These are phyloP conservation scores for Micractinium sp. DNA, from an alignment of 139 green algal species.

Conservation along the genomic window DNA sequence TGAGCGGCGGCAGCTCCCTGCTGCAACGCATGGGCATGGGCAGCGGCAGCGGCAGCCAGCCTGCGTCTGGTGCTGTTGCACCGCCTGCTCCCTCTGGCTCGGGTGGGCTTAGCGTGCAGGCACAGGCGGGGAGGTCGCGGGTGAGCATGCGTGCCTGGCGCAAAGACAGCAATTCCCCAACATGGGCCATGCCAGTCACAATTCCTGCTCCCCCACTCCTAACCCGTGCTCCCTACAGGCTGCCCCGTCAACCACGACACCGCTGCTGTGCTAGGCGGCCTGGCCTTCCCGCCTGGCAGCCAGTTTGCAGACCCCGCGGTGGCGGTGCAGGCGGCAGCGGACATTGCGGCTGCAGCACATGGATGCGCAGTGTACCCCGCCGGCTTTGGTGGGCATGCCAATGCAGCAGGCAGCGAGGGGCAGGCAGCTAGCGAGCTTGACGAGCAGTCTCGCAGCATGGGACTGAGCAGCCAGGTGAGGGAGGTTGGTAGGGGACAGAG, in stretches of 20 bases:
- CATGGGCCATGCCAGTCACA: background rate
- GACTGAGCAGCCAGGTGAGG: background rate
- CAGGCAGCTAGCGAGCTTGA: background rate
- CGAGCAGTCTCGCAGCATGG: background rate
- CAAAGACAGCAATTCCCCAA: background rate
- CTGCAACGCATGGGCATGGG: slow-evolving; percentile 9
- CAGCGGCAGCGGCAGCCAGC: background rate
- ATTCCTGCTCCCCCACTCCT: background rate
- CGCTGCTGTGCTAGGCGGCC: background rate
- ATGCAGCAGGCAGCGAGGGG: background rate
- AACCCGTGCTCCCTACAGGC: background rate
- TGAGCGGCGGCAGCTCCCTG: slow-evolving; percentile 1
- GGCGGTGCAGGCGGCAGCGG: background rate
- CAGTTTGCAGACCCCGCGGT: slow-evolving; percentile 3
- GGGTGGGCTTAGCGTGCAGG: background rate
- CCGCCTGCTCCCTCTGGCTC: background rate
- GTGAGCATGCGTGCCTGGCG: background rate
- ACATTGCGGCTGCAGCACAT: background rate
- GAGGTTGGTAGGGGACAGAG: too few species aligned
- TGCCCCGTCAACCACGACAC: slow-evolving; percentile 31
- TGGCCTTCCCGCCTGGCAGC: slow-evolving; percentile 17
- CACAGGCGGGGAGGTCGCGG: background rate
- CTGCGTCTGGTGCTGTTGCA: background rate
- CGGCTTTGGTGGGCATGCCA: background rate
- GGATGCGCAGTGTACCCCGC: background rate